These are phyloP conservation scores for Trichoderma polysporum DNA, from an alignment of 2,329 filamentous ascomycete species.

Conservation along the genomic window DNA sequence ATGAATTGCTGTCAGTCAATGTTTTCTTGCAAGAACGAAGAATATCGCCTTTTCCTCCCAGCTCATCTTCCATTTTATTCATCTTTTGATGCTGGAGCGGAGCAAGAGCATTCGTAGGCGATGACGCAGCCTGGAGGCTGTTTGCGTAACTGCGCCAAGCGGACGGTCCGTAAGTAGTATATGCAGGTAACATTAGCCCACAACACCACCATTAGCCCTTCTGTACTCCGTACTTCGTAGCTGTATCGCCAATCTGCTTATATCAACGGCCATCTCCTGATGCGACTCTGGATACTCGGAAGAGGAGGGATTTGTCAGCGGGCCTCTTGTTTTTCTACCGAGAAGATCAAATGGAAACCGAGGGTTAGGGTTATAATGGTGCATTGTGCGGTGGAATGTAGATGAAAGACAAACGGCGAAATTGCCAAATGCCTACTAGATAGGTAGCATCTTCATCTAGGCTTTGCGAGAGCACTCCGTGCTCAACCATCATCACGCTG, in stretches of 20 bases:
- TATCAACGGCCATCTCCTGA: background rate
- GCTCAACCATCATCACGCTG: background rate
- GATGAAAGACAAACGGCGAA: background rate
- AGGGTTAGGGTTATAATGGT: background rate
- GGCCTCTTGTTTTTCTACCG: background rate
- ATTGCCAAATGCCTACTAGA: background rate
- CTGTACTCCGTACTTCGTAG: background rate
- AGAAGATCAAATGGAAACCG: background rate
- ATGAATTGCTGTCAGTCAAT: background rate
- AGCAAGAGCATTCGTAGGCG: slow-evolving; percentile 5
- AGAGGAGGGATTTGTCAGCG: background rate
- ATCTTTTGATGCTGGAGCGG: background rate
- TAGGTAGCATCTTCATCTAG: background rate
- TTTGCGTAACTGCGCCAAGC: background rate
- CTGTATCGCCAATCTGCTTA: background rate
- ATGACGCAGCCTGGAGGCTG: slow-evolving; percentile 9
- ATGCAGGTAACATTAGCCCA: background rate
- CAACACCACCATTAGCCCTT: background rate
- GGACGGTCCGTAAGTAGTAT: background rate
- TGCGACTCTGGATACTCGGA: background rate
- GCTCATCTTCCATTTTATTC: background rate
- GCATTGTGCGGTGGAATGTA: background rate
- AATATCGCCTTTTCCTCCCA: background rate
- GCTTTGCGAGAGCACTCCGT: background rate
- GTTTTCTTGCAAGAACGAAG: background rate